These are phyloP conservation scores for Solanum etuberosum DNA, from an alignment of 257 asterid species.

Conservation along the genomic window DNA sequence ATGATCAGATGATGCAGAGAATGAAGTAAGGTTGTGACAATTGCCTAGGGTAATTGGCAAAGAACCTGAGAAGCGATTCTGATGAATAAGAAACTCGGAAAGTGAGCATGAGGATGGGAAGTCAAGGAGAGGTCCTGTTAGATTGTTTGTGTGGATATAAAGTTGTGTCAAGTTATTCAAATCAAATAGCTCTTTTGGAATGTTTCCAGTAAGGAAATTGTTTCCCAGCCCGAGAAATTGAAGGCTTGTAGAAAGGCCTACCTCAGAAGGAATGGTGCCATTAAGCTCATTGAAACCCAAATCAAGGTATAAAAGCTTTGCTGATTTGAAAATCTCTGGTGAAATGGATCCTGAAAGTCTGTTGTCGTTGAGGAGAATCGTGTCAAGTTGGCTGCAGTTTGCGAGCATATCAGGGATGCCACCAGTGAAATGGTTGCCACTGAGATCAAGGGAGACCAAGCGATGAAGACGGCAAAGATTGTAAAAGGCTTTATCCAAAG, in stretches of 20 bases:
- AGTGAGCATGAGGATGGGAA: conserved; percentile 18
- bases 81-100: conserved; percentile 10
- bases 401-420: conserved; percentile 18
- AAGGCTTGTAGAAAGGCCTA: neutral
- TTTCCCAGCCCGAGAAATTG: neutral
- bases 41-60: conserved; percentile 21
- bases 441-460: conserved; percentile 22
- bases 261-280: conserved; percentile 22
- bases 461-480: conserved; percentile 19
- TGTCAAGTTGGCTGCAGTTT: conserved; percentile 26
- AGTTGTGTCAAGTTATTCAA: conserved; percentile 19
- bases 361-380: conserved; percentile 16
- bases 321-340: conserved; percentile 18
- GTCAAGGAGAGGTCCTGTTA: conserved; percentile 17
- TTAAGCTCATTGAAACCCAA: conserved; percentile 22
- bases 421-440: conserved; percentile 28
- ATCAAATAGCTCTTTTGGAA: conserved; percentile 25
- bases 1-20: conserved; percentile 13
- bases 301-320: conserved; percentile 16
- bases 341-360: conserved; percentile 27
- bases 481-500: conserved; percentile 11
- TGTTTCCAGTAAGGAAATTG: conserved; percentile 19
- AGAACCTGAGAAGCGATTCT: conserved; percentile 21
- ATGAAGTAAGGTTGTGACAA: conserved; percentile 20
- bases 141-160: conserved; percentile 4